Base-by-base conservation (phyloP, 2,329 filamentous ascomycete species). In the Talaromyces piceae region DNA sequence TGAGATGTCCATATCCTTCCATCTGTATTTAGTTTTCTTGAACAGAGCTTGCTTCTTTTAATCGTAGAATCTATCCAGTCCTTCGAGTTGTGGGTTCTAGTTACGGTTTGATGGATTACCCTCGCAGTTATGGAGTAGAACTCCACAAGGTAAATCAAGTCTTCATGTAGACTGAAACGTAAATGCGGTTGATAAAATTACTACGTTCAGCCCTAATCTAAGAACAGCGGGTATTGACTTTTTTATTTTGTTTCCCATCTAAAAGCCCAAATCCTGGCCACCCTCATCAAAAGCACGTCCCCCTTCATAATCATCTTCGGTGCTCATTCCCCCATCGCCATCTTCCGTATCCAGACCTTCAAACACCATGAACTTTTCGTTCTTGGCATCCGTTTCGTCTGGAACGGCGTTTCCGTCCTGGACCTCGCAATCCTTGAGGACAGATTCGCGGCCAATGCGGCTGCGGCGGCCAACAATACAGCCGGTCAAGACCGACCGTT, bases 371-470 rank as follows among this genome's bases (percentile, higher is more conserved):
- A 83, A 80, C 63, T 82, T 83, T 59, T 83, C 80, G 43, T 77
- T 77, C 68, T 82, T 83, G 25, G 74, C 73, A 52, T 82, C 79
- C 6, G 76, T 86, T n/a, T 87, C 80, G 62, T 94, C 91, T 43
- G 91, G 84, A 1, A 95, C 78, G 7, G 91, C 77, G 64, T 91
- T 91, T 2, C 77, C 78, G 67, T 95, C 88, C 66, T 95, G 90
- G 4, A 97, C 85, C 70, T 97, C 90, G 61, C 91, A 96, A 54
- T 95, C 88, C 49, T 85, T 90, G 58, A 97, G 70, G n/a, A 83
- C 79, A 5, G 78, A 84, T 7, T 84, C 86, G 44, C 88, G 87
- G n/a, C 91, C 91, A 58, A 98, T 82, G 61, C 86, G 84, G 58
- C 85, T 87, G 55, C 88, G 75, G 62, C 85, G 82, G 4, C 93